Conservation (phyloP, 768 basidiomycete genomes). For the Kwoniella europaea region DNA sequence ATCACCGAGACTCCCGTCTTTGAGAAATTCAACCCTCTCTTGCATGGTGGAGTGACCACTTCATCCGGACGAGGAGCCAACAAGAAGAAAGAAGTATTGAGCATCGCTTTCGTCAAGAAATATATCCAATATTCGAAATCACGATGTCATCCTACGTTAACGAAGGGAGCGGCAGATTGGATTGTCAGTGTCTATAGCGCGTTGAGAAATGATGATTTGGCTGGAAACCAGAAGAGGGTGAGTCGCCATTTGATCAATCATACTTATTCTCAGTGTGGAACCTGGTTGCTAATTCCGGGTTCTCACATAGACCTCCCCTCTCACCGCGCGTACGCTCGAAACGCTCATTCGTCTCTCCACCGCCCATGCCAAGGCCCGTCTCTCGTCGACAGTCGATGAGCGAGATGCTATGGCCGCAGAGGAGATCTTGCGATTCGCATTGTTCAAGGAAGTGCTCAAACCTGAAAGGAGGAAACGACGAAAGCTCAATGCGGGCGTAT, state of each 20-base stretch:
- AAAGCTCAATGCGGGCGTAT: conserved; percentile 73
- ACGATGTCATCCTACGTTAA: conserved; percentile 79
- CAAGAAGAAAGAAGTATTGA: conserved; percentile 82
- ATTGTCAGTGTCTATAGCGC: conserved; percentile 91
- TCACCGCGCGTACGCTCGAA: conserved; percentile 97
- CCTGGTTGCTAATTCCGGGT: conserved; percentile 25
- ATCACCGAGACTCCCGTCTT: conserved; percentile 76
- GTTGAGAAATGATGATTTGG: conserved; percentile 88
- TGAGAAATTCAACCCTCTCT: conserved; percentile 93
- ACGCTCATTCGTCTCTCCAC: conserved; percentile 97
- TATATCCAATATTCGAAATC: conserved; percentile 97
- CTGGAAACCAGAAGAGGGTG: conserved; percentile 81
- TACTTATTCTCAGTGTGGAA: too few species aligned
- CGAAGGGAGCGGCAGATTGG: conserved; percentile 89
- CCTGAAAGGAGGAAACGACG: conserved; percentile 79
- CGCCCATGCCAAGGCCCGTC: conserved; percentile 93
- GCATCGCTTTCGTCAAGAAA: conserved; percentile 94
- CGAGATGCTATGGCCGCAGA: conserved; percentile 88
- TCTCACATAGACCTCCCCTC: conserved; percentile 78
- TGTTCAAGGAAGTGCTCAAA: conserved; percentile 95
- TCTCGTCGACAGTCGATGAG: conserved; percentile 82
- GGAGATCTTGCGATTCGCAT: conserved; percentile 92
- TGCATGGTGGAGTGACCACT: conserved; percentile 81
- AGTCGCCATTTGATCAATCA: conserved; percentile 51
- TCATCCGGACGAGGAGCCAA: conserved; percentile 61